Evolutionary conservation across 768 basidiomycete species (phyloP), one percentile per base, ranked within the genome.

Genomic region (Boletus sp.): DNA sequence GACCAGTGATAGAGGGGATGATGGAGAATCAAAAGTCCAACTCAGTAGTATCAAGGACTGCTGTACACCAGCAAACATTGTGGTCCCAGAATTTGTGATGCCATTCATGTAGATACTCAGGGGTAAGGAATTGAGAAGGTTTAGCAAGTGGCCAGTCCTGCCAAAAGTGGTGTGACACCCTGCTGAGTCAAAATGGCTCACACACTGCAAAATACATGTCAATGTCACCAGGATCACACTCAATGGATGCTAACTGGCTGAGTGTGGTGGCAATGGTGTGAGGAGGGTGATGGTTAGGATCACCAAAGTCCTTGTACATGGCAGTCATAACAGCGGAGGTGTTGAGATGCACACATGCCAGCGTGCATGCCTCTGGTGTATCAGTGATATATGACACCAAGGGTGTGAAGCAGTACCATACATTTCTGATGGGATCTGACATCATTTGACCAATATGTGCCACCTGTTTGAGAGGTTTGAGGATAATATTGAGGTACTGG

Each of bases 1-100:
- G 72, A 4, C 75, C 74, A n/a, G 46, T 55, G 29, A 55, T 40
- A 7, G 39, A 14, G 39, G 39, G 39, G 15, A 40, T 14, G 17
- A 40, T n/a, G 7, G 39, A 40, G 15, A 40, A 40, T 7, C 39
- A 14, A 40, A 40, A 40, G 17, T n/a, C 39, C 14, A 40, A 7
- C 39, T 40, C 39, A n/a, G 39, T 14, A 15, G 14, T 7, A 17
- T 14, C 39, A 17, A 40, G 39, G 15, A 14, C 39, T n/a, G 12
- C 15, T 17, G 17, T 17, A n/a, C 39, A 40, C 39, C 39, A 40
- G 15, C 39, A 14, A 17, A 40, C 17, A n/a, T 40, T 14, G 15
- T 40, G 39, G 17, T 40, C 17, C 39, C 39, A 40, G 39, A 40
- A 40, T 40, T 40, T 14, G 7, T 14, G 15, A n/a, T 40, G 39